Base-by-base conservation (phyloP, 306 rosid genomes). In the Trichosanthes cucumerina region DNA sequence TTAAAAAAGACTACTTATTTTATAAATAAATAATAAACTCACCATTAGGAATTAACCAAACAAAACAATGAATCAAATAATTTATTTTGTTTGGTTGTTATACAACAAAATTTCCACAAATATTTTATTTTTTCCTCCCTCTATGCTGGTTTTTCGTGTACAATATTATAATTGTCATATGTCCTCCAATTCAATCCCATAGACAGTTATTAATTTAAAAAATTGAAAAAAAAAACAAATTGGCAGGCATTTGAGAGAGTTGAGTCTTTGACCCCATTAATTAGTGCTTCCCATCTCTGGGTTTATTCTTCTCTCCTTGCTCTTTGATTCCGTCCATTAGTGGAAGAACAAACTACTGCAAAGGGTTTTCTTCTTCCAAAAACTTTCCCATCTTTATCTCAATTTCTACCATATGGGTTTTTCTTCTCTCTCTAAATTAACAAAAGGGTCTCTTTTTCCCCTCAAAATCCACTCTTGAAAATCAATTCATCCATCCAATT, bases 291-390 rank as follows among this genome's bases (percentile, higher is more conserved):
- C 74, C 56, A 39, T 50, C 66, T 64, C 76, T 65, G 50, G 38
- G 75, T 75, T 75, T 52, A 18, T 81, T 64, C 75, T 75, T 83
- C 54, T 39, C 79, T 80, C 75, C 65, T 43, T 82, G 83, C 79
- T 79, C 82, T 83, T 73, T 62, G 87, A 88, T 89, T 86, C 88
- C 79, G 23, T 78, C 81, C 47, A 18, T 4, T 73, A 81, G 66
- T 79, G 84, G 76, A 81, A 49, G 54, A 50, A 62, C 3, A 38
- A 4, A 4, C 1, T 2, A 9, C 1, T 7, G 13, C 23, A 2
- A 65, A 65, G 79, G 77, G 63, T 76, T 86, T 38, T 23, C 5
- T 66, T 41, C 16, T 43, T 43, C 47, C 47, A 8, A 43, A 43
- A 43, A 8, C 0, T 43, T 8, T 43, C 33, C 33, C 39, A 36